Conservation (phyloP, 73 alveolate genomes). For the Uronychia binucleata region DNA sequence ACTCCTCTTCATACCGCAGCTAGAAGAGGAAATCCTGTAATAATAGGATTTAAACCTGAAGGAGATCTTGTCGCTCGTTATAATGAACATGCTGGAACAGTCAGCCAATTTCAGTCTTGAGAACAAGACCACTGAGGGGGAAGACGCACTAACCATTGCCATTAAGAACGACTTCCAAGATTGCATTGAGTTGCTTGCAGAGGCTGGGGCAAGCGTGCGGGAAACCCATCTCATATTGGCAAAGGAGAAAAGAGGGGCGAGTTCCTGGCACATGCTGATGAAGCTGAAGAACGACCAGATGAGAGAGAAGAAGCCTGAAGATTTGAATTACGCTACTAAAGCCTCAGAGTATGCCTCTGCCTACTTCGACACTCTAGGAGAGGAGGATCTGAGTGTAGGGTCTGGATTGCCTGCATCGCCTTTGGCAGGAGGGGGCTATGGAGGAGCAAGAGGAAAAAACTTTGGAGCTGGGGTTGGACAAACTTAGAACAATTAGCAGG, state of each 20-base stretch:
- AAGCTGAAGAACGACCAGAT: slow-evolving; percentile 23
- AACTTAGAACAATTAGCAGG: neutral
- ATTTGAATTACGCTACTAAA: neutral
- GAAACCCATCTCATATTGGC: neutral
- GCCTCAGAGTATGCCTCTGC: neutral
- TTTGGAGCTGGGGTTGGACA: neutral
- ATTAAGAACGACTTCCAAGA: slow-evolving; percentile 17
- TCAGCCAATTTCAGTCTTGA: slow-evolving; percentile 14
- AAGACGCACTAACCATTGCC: slow-evolving; percentile 29
- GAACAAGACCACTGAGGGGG: slow-evolving; percentile 14
- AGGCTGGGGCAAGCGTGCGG: slow-evolving; percentile 38
- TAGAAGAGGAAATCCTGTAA: slow-evolving; percentile 22
- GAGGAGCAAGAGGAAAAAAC: neutral
- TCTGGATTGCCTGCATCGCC: neutral
- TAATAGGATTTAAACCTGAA: neutral
- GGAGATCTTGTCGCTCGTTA: slow-evolving; percentile 23
- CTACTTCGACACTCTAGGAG: neutral
- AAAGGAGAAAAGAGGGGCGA: slow-evolving; percentile 25
- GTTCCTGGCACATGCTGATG: slow-evolving; percentile 3
- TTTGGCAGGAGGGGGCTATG: neutral
- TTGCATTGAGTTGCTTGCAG: slow-evolving; percentile 22
- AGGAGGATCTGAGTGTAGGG: neutral
- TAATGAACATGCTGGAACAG: slow-evolving; percentile 24
- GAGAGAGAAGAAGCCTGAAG: neutral
- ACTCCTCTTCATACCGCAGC: slow-evolving; percentile 42